Conservation (phyloP, 768 basidiomycete genomes). For the Naematelia encephala region DNA sequence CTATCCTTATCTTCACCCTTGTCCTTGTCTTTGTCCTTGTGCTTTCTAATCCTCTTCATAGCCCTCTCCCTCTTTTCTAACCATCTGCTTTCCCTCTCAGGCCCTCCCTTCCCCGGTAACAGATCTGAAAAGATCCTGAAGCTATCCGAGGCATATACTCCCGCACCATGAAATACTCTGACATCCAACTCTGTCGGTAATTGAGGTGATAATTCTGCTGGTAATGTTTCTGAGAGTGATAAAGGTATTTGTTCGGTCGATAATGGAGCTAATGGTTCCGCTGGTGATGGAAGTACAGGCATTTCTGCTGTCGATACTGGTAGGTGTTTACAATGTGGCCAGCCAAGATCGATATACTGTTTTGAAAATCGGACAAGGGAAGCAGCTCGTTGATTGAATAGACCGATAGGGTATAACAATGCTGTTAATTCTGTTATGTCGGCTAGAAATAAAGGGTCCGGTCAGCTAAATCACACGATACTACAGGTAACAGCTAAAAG, state of each 20-base stretch:
- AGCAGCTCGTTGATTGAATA: slow-evolving; percentile 59
- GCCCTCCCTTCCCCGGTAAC: slow-evolving; percentile 37
- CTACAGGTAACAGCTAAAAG: neutral
- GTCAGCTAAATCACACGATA: neutral
- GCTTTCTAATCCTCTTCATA: slow-evolving; percentile 6
- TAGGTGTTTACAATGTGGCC: no score
- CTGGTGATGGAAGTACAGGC: no score
- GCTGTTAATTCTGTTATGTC: slow-evolving; percentile 54
- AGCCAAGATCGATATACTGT: slow-evolving; percentile 53
- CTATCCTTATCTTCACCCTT: no score
- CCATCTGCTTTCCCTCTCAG: slow-evolving; percentile 31
- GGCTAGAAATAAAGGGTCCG: slow-evolving; percentile 48
- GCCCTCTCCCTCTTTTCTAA: slow-evolving; percentile 21
- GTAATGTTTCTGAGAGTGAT: neutral
- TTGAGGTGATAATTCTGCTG: neutral
- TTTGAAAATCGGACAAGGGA: slow-evolving; percentile 60
- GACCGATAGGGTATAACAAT: slow-evolving; percentile 60
- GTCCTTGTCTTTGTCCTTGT: slow-evolving; percentile 1
- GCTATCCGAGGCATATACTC: slow-evolving; percentile 70
- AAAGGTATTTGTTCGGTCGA: no score
- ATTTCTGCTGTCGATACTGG: neutral
- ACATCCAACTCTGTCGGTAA: slow-evolving; percentile 52
- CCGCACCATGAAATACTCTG: slow-evolving; percentile 61
- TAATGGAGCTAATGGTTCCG: no score
- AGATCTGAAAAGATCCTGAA: slow-evolving; percentile 64